These are phyloP conservation scores for Manihot esculenta DNA, from an alignment of 441 rosid species.

Conservation along the genomic window DNA sequence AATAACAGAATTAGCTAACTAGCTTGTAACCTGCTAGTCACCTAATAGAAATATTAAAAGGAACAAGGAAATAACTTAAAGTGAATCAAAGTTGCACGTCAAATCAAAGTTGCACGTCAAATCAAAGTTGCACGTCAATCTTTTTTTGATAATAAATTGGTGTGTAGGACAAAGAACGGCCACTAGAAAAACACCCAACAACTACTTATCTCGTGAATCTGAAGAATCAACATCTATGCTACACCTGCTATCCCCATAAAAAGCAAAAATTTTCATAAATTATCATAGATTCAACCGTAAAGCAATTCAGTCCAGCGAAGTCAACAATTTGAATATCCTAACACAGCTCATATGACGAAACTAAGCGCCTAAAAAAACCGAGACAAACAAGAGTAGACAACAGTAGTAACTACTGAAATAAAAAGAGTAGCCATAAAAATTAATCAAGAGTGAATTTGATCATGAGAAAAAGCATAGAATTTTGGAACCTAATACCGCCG, in stretches of 20 bases:
- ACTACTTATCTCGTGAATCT: neutral
- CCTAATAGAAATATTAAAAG: no score
- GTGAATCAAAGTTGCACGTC: neutral
- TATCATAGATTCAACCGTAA: neutral
- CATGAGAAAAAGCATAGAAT: neutral
- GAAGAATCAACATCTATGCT: neutral
- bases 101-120: neutral
- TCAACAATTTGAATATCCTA: neutral
- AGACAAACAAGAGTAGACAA: no score
- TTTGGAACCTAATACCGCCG: constrained; percentile 58
- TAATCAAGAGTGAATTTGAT: neutral
- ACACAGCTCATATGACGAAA: no score
- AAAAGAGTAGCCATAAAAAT: neutral
- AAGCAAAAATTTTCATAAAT: neutral
- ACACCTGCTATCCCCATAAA: neutral
- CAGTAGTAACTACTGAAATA: no score
- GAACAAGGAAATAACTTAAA: no score
- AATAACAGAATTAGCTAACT: neutral
- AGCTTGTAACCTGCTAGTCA: no score
- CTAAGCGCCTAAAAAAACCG: neutral
- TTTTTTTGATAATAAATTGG: neutral
- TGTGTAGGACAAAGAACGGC: neutral
- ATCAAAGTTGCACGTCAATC: neutral
- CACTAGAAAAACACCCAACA: no score
- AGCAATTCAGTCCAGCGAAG: neutral